These are phyloP conservation scores for Penicillium sp. DNA, from an alignment of 2,329 filamentous ascomycete species.

Conservation along the genomic window DNA sequence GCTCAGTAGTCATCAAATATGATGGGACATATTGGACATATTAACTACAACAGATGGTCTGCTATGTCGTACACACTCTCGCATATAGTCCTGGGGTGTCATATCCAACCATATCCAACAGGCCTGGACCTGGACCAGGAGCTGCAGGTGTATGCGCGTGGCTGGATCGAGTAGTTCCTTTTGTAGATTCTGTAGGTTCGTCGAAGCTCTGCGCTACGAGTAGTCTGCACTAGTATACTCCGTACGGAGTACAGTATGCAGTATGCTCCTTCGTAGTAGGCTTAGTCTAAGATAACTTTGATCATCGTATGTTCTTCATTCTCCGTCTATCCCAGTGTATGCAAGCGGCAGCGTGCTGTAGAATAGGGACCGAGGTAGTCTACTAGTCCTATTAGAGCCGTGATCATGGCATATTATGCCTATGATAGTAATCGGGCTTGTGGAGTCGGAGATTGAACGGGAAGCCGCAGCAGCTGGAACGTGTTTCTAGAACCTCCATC, in stretches of 20 bases:
- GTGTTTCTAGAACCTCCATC: conserved; percentile 18
- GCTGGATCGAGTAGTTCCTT: not conserved
- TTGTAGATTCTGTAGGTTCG: not conserved
- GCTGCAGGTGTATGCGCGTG: conserved; percentile 6
- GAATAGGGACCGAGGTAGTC: conserved; percentile 3
- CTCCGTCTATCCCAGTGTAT: not conserved
- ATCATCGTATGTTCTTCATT: not conserved
- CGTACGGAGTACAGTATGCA: conserved; percentile 1
- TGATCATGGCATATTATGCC: not conserved
- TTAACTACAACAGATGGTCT: not conserved
- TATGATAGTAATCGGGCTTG: not conserved
- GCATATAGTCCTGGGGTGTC: not conserved
- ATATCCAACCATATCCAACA: not conserved
- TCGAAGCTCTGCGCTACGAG: not conserved
- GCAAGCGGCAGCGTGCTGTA: conserved; percentile 1
- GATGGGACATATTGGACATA: not conserved
- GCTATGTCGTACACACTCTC: not conserved
- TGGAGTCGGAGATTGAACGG: conserved; percentile 17
- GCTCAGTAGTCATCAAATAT: not conserved
- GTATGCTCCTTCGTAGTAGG: not conserved
- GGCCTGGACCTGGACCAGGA: conserved; percentile 5
- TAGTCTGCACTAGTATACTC: not conserved
- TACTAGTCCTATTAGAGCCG: not conserved
- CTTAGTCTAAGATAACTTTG: not conserved
- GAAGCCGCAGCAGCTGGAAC: conserved; percentile 15